Base-by-base conservation (phyloP, 2,329 filamentous ascomycete genomes). In the Emmonsiellopsis sp. region DNA sequence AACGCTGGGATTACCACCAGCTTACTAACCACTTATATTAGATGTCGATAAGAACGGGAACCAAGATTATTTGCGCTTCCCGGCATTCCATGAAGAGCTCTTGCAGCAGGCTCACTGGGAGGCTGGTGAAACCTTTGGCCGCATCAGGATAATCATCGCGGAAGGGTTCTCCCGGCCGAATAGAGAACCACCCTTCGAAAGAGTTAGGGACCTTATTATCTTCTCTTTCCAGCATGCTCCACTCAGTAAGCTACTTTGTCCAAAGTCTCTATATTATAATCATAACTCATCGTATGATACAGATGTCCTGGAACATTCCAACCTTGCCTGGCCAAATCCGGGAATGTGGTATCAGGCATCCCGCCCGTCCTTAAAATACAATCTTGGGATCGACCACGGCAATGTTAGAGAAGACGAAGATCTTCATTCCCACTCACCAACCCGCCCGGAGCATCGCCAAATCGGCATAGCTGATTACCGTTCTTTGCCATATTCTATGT, bases 191-290 rank as follows among this genome's bases (percentile, higher is more conserved):
- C 79, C 81, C 0, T 81, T 87, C 58, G 83, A 88, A 61, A 75
- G 82, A 41, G 73, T 87, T 57, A 86, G 85, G 63, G 88, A 91
- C 62, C 70, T 89, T 44, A 80, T 90, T 26, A 80, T 80, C 11
- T 93, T 95, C 68, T 85, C 89, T 1, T 95, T 94, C 62, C 87
- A 93, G 63, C 87, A 93, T 73, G 89, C 87, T 35, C 89, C 89
- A 1, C 71, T 87, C 52, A 79, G 89, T 92, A 73, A 59, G 76
- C 70, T 31, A 38, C 16, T 42, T 41, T 26, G 9, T 34, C 16
- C 1, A 30, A 30, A 51, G 16, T 34, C 35, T 31, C 3, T 15
- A 34, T n/a, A 42, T 43, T 45, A 55, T 30, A 50, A 7, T 31
- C 30, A 43, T 11, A 34, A 11, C 7, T 13, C 13, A 34, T 38